These are phyloP conservation scores for Podaxis sp. DNA, from an alignment of 768 basidiomycete genomes.

Conservation along the genomic window DNA sequence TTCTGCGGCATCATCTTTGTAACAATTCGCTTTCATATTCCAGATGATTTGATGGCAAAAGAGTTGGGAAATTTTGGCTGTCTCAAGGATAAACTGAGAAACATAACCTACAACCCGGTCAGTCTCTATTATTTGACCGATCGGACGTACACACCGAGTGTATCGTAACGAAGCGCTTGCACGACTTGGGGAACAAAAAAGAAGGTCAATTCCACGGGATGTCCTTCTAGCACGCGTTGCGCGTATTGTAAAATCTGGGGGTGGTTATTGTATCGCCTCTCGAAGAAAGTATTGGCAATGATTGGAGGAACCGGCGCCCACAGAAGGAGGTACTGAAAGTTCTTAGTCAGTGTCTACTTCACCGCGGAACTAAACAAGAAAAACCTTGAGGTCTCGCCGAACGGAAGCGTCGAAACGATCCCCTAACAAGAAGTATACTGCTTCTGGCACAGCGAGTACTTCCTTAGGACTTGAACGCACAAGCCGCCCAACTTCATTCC, in stretches of 20 bases:
- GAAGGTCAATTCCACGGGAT: conserved; percentile 93
- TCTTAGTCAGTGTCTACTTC: neutral
- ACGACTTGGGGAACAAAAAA: conserved; percentile 99
- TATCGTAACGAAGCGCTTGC: conserved; percentile 90
- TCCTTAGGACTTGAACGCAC: conserved; percentile 71
- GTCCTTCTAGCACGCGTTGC: conserved; percentile 91
- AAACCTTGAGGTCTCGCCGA: conserved; percentile 74
- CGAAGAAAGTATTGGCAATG: conserved; percentile 80
- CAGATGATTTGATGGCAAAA: conserved; percentile 99
- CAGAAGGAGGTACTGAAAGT: conserved; percentile 71
- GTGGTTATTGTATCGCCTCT: conserved; percentile 79
- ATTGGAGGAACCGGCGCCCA: conserved; percentile 90
- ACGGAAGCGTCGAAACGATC: conserved; percentile 59
- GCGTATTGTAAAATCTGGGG: conserved; percentile 93
- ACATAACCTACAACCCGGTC: conserved; percentile 72
- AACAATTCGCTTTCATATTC: conserved; percentile 99
- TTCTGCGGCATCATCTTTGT: conserved; percentile 87
- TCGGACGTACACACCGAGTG: conserved; percentile 57
- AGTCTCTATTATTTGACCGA: neutral
- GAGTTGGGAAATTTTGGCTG: conserved; percentile 92
- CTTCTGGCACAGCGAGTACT: conserved; percentile 78
- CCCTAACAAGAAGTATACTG: conserved; percentile 76
- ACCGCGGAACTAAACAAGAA: neutral
- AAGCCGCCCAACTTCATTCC: conserved; percentile 72
- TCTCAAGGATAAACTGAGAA: conserved; percentile 93